Base-by-base conservation (phyloP, 192 early-diverging fungal species). In the Umbelopsis ramanniana region DNA sequence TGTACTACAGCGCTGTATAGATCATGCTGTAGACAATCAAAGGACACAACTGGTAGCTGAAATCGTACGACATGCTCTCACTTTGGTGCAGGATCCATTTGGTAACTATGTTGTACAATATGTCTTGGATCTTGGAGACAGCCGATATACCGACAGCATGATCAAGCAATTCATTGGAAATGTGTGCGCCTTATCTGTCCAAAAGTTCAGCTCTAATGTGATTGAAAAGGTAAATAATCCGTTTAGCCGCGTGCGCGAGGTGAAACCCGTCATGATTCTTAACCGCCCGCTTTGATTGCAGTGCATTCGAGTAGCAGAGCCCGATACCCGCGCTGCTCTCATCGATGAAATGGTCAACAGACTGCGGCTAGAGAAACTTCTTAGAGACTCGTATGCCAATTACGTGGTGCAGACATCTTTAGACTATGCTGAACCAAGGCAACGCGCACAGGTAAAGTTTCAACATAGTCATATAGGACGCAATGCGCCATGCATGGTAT, bases 51-150 rank as follows among this genome's bases (percentile, higher is more conserved):
- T 96, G 21, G 93, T 93, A 5, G 75, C 79, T 0, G 93, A 92
- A 60, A 90, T 96, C 40, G 91, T 91, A 17, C 81, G 75, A 17
- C 74, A 95, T 79, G 92, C 89, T 2, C 76, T 95, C 23, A 77
- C 86, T 0, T 82, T 96, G 66, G 94, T 96, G 2, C 87, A 95
- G 76, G 93, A 96, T 72, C 92, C 92, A 23, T 96, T 92, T 79
- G 94, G 93, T n/a, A 96, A 96, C 85, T 96, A 96, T 69, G 94
- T 96, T 0, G 93, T 96, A 40, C 94, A 96, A 80, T 96, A 96
- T 54, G 91, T 96, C 23, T 83, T 96, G 69, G 94, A 96, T 66
- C 82, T 96, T 46, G 85, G 84, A 15, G 85, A 93, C 24, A 68
- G 77, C 6, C 83, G 83, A 12, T 94, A 87, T 67, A 85, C 88